Evolutionary conservation across 2,329 filamentous ascomycete species (phyloP), one percentile per base, ranked within the genome.

Genomic region (Pseudogymnoascus sp.): DNA sequence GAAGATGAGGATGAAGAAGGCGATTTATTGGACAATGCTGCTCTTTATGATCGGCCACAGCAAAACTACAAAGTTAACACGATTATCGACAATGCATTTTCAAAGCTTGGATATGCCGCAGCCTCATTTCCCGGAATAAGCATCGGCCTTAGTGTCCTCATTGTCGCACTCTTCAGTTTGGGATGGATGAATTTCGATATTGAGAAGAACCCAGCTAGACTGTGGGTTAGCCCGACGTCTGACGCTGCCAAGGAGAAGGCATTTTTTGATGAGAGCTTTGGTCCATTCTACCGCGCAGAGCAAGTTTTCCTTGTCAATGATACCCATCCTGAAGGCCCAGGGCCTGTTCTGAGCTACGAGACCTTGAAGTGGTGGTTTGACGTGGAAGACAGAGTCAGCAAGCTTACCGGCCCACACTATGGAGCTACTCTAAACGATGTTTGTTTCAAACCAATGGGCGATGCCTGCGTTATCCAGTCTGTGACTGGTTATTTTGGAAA

Each of bases 221-320:
- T 99, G 7, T 99, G 94, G 94, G 94, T 99, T n/a, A 92, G 93
- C 68, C 94, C 94, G 6, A 88, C 89, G 7, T 97, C 94, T 3
- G 84, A 86, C 57, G 93, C 95, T 18, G 94, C 94, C 0, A 83
- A 91, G 71, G 93, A 99, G 72, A 99, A 99, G 76, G 82, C 82
- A 1, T 99, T 95, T 71, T 99, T 97, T 66, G 95, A 99, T 71
- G 73, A 83, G 36, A 91, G 91, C 68, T 99, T 99, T 71, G 95
- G 94, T 0, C 91, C 93, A 0, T 99, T 99, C 71, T 99, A 94
- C 75, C 89, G 94, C 39, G 89, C 92, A 0, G 90, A 99, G 73
- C 94, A 99, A 75, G 84, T 87, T 0, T 99, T 99, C 73, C 74
- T 99, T 12, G 91, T 97, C 64, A 99, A 97, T 65, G 92, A 97